Evolutionary conservation across 2,329 filamentous ascomycete genomes (phyloP).

Genomic region (Fusarium nelsonii): DNA sequence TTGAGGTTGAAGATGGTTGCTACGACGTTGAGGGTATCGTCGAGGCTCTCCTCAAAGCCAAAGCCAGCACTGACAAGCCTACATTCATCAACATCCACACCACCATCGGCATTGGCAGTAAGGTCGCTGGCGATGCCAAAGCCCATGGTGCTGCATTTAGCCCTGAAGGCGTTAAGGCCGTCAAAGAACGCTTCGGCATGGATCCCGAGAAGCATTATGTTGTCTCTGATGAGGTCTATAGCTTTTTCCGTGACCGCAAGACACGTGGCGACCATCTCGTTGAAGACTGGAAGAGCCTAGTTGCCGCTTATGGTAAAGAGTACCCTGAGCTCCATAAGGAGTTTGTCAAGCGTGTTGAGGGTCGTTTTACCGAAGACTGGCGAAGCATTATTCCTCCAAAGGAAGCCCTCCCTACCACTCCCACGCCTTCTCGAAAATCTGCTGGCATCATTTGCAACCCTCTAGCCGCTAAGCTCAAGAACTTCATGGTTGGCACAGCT

Average conservation of each 20-base stretch:
- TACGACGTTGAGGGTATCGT: slow-evolving; percentile 61
- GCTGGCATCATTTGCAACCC: slow-evolving; percentile 64
- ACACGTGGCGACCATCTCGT: slow-evolving; percentile 59
- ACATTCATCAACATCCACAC: slow-evolving; percentile 70
- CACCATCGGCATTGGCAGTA: slow-evolving; percentile 66
- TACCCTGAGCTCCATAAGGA: slow-evolving; percentile 64
- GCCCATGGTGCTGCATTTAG: slow-evolving; percentile 71
- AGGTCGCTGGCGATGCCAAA: slow-evolving; percentile 62
- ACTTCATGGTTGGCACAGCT: slow-evolving; percentile 66
- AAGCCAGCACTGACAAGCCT: slow-evolving; percentile 60
- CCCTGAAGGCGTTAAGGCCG: slow-evolving; percentile 61
- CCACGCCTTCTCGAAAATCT: slow-evolving; percentile 64
- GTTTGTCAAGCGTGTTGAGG: slow-evolving; percentile 61
- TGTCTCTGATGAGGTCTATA: slow-evolving; percentile 60
- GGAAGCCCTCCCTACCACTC: slow-evolving; percentile 58
- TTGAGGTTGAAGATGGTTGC: slow-evolving; percentile 66
- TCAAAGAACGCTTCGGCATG: slow-evolving; percentile 53
- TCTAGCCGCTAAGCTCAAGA: slow-evolving; percentile 60
- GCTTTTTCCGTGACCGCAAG: slow-evolving; percentile 63
- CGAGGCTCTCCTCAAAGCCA: slow-evolving; percentile 59
- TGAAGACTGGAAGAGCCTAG: slow-evolving; percentile 59
- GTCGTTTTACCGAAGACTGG: slow-evolving; percentile 63
- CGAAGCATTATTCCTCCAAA: slow-evolving; percentile 61
- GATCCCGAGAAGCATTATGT: slow-evolving; percentile 54
- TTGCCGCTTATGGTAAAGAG: slow-evolving; percentile 58